Base-by-base conservation (phyloP, 1,284 basidiomycete species). In the Rhizoctonia solani region DNA sequence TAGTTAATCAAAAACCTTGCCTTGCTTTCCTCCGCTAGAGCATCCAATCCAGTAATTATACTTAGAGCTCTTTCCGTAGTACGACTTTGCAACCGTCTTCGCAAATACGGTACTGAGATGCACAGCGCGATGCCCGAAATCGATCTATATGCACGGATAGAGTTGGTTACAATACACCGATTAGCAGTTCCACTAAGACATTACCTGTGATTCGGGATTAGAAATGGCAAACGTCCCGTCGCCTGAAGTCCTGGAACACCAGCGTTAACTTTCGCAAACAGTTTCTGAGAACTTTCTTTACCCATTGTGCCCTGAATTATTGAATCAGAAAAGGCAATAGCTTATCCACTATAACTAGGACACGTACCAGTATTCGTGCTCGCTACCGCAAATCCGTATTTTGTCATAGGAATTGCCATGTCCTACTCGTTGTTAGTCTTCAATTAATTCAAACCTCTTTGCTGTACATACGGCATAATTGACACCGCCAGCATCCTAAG, bases 1-100 rank as follows among this genome's bases (percentile, higher is more conserved):
- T 29, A 44, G 1, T 25, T 8, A 23, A 11, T 44, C 14, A 5
- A 21, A 44, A 44, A 5, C 5, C 25, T n/a, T 54, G 44, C 61
- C 61, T 44, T 65, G 61, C 29, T 65, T 65, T 42, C 61, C 61
- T 32, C 61, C 61, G 21, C 61, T 65, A 5, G 61, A 65, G 25
- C 61, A 65, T 21, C 61, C 61, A 23, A 65, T 53, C 61, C 61
- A 65, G 37, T 65, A 65, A 21, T 54, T 65, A 29, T 65, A 65
- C 25, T 30, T 30, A 3, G 61, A 29, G 21, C 42, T 53, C 13
- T 32, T 4, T 6, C 50, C 39, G 32, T 65, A 65, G 32, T 65
- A 65, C 11, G 25, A 30, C 21, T 46, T 50, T 16, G 49, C 29
- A n/a, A 65, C 53, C 14, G 23, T 29, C 29, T 65, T 65, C 3